Base-by-base conservation (phyloP, 2,329 filamentous ascomycete genomes). In the Fusarium sulawesiense region DNA sequence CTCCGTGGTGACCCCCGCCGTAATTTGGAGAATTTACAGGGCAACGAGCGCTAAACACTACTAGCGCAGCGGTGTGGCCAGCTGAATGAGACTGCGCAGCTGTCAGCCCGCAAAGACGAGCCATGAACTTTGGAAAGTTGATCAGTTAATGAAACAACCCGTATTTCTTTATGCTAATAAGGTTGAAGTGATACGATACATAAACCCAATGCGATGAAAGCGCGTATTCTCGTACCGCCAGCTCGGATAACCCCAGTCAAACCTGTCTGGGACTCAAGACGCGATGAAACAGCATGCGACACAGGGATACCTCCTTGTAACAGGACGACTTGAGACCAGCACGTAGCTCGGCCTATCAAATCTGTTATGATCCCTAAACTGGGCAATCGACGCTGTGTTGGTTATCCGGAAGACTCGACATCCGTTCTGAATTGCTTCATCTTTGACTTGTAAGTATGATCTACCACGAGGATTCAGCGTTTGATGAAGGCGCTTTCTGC, bases 251-350 rank as follows among this genome's bases (percentile, higher is more conserved):
- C 34, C 34, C 34, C 10, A 4, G 34, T 37, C 34, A 16, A 13
- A 10, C 0, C 3, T 27, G 41, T 29, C 9, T 11, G 7, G 2
- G 18, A 41, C 29, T n/a, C 20, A 45, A 57, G 25, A 46, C 50
- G 9, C 6, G 29, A 7, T 66, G 61, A 66, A 66, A 69, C 66
- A 14, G 44, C 23, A 23, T 60, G 55, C 32, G 65, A 60, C 53
- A 29, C 14, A 44, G 16, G 20, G 46, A 37, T n/a, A 47, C 62
- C 65, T 41, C 66, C 69, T 70, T 46, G 56, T 57, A 32, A 46
- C 41, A n/a, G 11, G 23, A 14, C 25, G 41, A 20, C 9, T 41
- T 27, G 20, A 25, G 25, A 18, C 32, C 4, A 10, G 23, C 37
- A 46, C n/a, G 40, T 18, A n/a, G 20, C 25, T 30, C 20, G 34